Evolutionary conservation across 2,329 filamentous ascomycete species (phyloP).

Genomic region (Colletotrichum scovillei): DNA sequence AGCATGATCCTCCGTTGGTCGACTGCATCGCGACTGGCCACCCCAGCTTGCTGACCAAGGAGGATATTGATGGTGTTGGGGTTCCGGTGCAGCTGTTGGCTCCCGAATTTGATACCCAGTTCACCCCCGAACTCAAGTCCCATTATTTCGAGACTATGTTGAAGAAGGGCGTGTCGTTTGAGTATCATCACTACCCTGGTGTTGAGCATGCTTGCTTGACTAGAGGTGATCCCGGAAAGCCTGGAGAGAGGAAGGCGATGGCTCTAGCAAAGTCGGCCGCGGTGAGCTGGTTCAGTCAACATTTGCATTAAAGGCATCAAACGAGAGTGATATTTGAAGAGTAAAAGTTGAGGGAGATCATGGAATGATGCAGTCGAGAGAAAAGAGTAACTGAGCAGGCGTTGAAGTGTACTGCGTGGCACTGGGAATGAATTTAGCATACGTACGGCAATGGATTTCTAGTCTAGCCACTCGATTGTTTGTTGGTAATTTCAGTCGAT

Average conservation of each 20-base stretch:
- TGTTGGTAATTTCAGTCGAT: no score
- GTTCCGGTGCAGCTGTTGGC: constrained; percentile 65
- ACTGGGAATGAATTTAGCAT: no score
- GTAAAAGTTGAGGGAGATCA: no score
- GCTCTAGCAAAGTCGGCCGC: constrained; percentile 55
- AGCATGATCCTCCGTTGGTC: constrained; percentile 50
- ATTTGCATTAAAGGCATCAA: constrained; percentile 18
- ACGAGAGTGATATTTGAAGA: no score
- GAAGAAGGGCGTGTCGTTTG: constrained; percentile 49
- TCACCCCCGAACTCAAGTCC: constrained; percentile 55
- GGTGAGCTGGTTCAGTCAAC: constrained; percentile 51
- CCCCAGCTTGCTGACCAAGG: constrained; percentile 53
- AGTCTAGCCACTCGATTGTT: no score
- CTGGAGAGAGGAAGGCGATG: constrained; percentile 53
- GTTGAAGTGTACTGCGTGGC: no score
- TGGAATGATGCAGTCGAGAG: no score
- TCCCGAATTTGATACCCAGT: constrained; percentile 57
- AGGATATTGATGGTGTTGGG: constrained; percentile 56
- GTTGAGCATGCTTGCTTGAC: constrained; percentile 55
- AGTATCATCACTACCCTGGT: constrained; percentile 59
- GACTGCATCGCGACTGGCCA: constrained; percentile 59
- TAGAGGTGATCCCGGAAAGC: constrained; percentile 49
- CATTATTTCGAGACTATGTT: constrained; percentile 50
- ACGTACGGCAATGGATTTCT: no score
- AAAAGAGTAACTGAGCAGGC: no score